phyloP scores from a whole-genome alignment of 257 asterid species.

The Solanum sejunctum region DNA sequence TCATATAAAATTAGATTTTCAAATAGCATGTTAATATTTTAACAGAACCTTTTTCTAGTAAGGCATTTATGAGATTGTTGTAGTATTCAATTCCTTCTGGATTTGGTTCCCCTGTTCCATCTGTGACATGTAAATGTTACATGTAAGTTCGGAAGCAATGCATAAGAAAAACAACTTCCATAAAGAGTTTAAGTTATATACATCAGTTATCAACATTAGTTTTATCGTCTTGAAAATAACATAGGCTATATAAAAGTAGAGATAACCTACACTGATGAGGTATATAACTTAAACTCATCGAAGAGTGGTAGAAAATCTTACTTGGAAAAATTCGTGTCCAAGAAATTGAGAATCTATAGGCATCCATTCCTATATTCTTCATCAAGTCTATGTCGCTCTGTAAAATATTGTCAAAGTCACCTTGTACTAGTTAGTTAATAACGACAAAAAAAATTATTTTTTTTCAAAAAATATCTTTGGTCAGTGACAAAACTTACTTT shows the following conservation, averaged over 20 bases:
- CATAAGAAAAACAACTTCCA: background rate
- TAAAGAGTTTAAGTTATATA: background rate
- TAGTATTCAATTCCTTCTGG: conserved; percentile 64
- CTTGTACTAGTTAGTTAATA: conserved; percentile 12
- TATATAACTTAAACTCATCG: background rate
- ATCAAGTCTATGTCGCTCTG: conserved; percentile 76
- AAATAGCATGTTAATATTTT: background rate
- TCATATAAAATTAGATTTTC: background rate
- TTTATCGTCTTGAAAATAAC: background rate
- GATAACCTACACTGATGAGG: background rate
- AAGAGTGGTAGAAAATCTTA: conserved; percentile 7
- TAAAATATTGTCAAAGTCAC: conserved; percentile 5
- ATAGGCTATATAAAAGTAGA: background rate
- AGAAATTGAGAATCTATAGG: conserved; percentile 82
- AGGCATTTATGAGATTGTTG: conserved; percentile 61
- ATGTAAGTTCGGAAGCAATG: background rate
- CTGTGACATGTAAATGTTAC: conserved; percentile 14
- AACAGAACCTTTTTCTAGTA: conserved; percentile 48
- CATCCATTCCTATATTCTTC: conserved; percentile 80
- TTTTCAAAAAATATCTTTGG: background rate
- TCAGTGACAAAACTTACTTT: background rate
- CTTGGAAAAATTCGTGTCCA: conserved; percentile 88
- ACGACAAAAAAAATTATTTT: background rate
- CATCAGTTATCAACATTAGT: no score
- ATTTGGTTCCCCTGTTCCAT: conserved; percentile 74